Base-by-base conservation (phyloP, 2,329 filamentous ascomycete species). In the Chrysosporium keratinophilum region DNA sequence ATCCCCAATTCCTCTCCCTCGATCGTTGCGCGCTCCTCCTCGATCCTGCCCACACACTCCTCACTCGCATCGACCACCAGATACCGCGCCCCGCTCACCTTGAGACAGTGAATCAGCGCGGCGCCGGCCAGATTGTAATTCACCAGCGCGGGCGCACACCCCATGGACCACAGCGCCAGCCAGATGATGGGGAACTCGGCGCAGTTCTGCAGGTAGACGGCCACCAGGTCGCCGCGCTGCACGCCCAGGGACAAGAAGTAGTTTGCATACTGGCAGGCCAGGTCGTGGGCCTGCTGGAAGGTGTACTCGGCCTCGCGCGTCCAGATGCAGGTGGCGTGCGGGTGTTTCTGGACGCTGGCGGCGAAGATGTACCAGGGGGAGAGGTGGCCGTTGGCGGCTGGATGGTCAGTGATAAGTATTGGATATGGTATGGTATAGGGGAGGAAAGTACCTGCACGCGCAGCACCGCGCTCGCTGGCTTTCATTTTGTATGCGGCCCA, bases 321-420 rank as follows among this genome's bases (percentile, higher is more conserved):
- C 85, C 85, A 88, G 60, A 89, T 76, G 59, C 79, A 81, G 55
- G 78, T 74, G 43, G 76, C 74, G 52, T 78, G 70, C 0, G 76
- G 78, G 31, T 77, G 73, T 17, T 70, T 67, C 42, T 74, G 71
- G 12, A 76, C 81, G 6, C 77, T 69, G 11, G 76, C 70, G 62
- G 83, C 79, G 63, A 88, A 82, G 53, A 78, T 69, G 66, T 86
- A 85, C 76, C 83, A 88, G 1, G 80, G 71, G 19, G 80, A 85
- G 6, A 75, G 61, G 19, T 77, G 74, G 11, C 79, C 78, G 42
- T 76, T 71, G 51, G 74, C 69, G 19, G 72, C 78, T 78, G 37
- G 1, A 14, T 9, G 11, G 1, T n/a, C 5, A 23, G 43, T 15
- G 19, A 17, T n/a, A 34, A 23, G 42, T 5, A 31, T 14, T 31